Base-by-base conservation (phyloP, 2,329 filamentous ascomycete genomes). In the Pseudogymnoascus sp. region DNA sequence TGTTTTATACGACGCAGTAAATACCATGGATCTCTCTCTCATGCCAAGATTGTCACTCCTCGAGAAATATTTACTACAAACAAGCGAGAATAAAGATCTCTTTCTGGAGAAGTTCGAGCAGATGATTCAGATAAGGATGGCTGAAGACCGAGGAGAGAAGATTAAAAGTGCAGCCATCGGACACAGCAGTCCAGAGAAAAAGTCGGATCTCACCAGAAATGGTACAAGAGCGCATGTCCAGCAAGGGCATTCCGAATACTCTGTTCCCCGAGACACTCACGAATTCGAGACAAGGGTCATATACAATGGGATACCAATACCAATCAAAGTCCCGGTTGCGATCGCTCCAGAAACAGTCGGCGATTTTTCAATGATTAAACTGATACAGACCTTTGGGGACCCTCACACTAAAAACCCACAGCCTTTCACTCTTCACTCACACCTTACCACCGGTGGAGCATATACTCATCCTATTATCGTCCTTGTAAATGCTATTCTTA, bases 101-200 rank as follows among this genome's bases (percentile, higher is more conserved):
- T 99, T 99, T 72, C 84, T 97, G 33, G 94, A 99, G 72, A 99
- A 97, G 72, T 99, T 99, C 69, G 92, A 97, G 75, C 86, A 89
- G 66, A 96, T 97, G 87, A 89, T 96, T 62, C 85, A 92, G 67
- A 90, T 90, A 76, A 86, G 91, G 42, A 86, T 91, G 74, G 82
- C 82, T 11, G 85, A 91, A 66, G 90, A 86, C 66, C 76, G 78
- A 52, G 77, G 76, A 16, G 30, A 62, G 39, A 60, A 30, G 23
- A 58, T 16, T 12, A 35, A 11, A 64, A 73, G 77, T 9, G 72
- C 78, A 19, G 80, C 83, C 58, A 76, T 79, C 25, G 49, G 28
- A 55, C 77, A 69, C 71, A 75, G 75, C 63, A 83, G 79, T 62
- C 80, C 80, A 7, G 69, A 72, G 58, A 70, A 65, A 60, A 66